A percentile compares a stretch with the other conserved stretches of the same genome.
Conservation (phyloP, 768 basidiomycete species). For the Hysterangium stoloniferum region DNA sequence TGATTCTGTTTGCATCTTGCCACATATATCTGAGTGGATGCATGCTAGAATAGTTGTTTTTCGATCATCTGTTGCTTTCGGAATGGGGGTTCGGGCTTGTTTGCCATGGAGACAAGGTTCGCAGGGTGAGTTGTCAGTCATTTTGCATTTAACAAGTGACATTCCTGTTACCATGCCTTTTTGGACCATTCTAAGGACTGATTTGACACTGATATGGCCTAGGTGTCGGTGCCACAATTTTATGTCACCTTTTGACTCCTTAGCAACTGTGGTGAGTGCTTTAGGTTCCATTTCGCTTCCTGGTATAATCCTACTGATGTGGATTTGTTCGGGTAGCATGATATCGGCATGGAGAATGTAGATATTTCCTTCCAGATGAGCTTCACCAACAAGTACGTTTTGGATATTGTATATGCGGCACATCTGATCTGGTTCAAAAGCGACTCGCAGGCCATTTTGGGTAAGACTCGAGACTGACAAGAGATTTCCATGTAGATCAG, state of each 20-base stretch:
- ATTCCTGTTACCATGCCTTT: slow-evolving; percentile 3
- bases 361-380: background rate
- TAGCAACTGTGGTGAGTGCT: background rate
- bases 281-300: background rate
- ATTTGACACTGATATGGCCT: background rate
- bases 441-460: too few relatives aligned
- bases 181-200: background rate
- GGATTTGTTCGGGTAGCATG: too few relatives aligned
- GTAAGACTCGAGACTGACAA: too few relatives aligned
- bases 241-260: background rate
- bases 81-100: slow-evolving; percentile 15
- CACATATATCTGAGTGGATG: slow-evolving; percentile 11
- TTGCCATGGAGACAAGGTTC: slow-evolving; percentile 20
- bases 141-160: slow-evolving; percentile 17
- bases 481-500: too few relatives aligned
- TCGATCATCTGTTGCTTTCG: slow-evolving; percentile 5
- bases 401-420: background rate
- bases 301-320: background rate
- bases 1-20: slow-evolving; percentile 13
- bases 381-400: background rate
- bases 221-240: background rate
- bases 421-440: background rate
- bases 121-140: slow-evolving; percentile 10
- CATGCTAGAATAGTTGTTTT: slow-evolving; percentile 10
- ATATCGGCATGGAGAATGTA: background rate